Base-by-base conservation (phyloP, 176 grass and related monocot genomes). In the Bromus sterilis region DNA sequence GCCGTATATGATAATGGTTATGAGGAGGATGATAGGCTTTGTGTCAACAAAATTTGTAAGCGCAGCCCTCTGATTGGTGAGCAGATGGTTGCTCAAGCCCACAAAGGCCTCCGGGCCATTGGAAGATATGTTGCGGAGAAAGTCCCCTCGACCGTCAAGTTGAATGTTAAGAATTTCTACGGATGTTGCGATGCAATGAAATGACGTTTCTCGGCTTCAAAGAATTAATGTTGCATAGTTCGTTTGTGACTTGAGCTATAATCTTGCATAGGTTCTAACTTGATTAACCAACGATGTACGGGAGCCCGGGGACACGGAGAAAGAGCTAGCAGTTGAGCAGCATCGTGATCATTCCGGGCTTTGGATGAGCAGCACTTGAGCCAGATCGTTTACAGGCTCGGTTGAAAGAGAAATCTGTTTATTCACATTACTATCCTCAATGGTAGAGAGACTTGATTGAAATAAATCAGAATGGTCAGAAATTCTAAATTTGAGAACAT, bases 391-490 rank as follows among this genome's bases (percentile, higher is more conserved):
- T 77, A 28, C 76, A 61, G 94, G 83, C 66, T 76, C 71, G 84
- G 85, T 75, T 75, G 65, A 44, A 40, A 49, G 15, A 75, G 71
- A 80, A 63, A 82, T 76, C 63, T 82, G 67, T 60, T 76, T 81
- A 84, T 82, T 76, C 78, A 35, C 58, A 41, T 11, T 61, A 42
- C 73, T 83, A 78, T 78, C 41, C 42, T 89, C 91, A 58, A 49
- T 62, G 30, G 69, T 58, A 79, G 90, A 84, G 53, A 79, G 49
- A 57, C 76, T 86, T 18, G 63, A 18, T 16, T 86, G 91, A 69
- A 89, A 89, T 68, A 97, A 79, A 65, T 94, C 89, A 62, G 94
- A 92, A 75, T 85, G 87, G 80, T 97, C 94, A 33, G 94, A 97
- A 77, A 86, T 86, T 61, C 94, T 97, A 94, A 80, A 88, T n/a